phyloP scores from a whole-genome alignment of 1,284 basidiomycete species.

The Ustilago vetiveriae region DNA sequence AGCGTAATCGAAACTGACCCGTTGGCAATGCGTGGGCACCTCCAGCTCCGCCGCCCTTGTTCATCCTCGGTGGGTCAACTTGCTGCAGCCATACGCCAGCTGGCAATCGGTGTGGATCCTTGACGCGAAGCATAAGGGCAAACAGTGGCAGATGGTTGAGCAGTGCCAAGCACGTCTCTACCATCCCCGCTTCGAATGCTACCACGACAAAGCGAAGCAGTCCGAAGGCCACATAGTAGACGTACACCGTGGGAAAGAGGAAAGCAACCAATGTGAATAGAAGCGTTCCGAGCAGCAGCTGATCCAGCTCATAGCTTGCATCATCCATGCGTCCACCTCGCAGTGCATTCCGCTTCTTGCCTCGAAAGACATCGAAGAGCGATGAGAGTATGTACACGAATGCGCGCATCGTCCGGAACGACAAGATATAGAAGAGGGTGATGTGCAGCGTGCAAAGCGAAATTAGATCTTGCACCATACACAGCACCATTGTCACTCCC shows the following conservation, averaged over 20 bases:
- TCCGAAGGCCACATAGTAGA: conserved; percentile 85
- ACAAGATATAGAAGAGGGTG: conserved; percentile 76
- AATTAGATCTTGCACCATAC: conserved; percentile 76
- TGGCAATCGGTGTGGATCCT: conserved; percentile 84
- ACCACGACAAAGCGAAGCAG: conserved; percentile 70
- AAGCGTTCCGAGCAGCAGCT: conserved; percentile 91
- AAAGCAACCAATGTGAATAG: conserved; percentile 91
- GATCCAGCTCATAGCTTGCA: conserved; percentile 91
- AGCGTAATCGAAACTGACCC: conserved; percentile 23
- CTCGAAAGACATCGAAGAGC: conserved; percentile 93
- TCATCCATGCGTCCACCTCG: conserved; percentile 83
- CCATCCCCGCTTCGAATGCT: conserved; percentile 21
- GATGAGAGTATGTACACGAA: conserved; percentile 75
- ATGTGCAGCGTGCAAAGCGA: conserved; percentile 79
- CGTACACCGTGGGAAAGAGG: conserved; percentile 86
- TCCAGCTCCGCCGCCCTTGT: no score
- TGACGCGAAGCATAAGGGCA: conserved; percentile 82
- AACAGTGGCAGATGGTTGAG: conserved; percentile 93
- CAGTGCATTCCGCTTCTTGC: conserved; percentile 71
- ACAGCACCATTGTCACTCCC: conserved; percentile 78
- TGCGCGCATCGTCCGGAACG: conserved; percentile 75
- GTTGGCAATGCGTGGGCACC: conserved; percentile 3
- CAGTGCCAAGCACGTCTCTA: conserved; percentile 68
- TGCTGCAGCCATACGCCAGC: conserved; percentile 31
- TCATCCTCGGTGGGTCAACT: no score